These are phyloP conservation scores for Metschnikowia matae DNA, from an alignment of 805 yeast genomes.

Conservation along the genomic window DNA sequence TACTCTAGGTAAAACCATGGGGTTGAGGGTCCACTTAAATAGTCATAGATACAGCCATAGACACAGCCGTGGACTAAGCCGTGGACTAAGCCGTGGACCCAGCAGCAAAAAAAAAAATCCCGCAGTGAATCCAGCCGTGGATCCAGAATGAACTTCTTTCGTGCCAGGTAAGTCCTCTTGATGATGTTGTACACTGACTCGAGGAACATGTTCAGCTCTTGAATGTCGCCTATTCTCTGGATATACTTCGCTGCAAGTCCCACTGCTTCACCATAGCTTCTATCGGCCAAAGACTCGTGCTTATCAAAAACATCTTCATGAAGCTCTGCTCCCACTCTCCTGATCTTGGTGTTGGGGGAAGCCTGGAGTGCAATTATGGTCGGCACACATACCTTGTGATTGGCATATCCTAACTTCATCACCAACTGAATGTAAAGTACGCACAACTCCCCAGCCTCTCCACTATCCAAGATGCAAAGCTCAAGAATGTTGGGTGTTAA, in stretches of 20 bases:
- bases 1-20: too few relatives aligned
- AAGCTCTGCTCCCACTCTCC: conserved; percentile 46
- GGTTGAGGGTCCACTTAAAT: too few relatives aligned
- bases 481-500: conserved; percentile 44
- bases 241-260: conserved; percentile 49
- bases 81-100: too few relatives aligned
- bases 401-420: conserved; percentile 64
- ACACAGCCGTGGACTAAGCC: too few relatives aligned
- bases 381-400: conserved; percentile 66
- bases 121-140: too few relatives aligned
- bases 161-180: conserved; percentile 32
- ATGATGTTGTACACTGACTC: conserved; percentile 41
- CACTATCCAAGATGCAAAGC: conserved; percentile 46
- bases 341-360: conserved; percentile 42
- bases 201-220: conserved; percentile 33
- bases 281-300: conserved; percentile 68
- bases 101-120: too few relatives aligned
- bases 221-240: conserved; percentile 13
- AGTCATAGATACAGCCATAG: too few relatives aligned
- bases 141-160: conserved; percentile 41
- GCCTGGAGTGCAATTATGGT: conserved; percentile 68
- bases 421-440: conserved; percentile 53
- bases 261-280: conserved; percentile 61
- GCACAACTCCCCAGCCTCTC: conserved; percentile 46
- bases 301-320: conserved; percentile 57